Percentiles rank a stretch among this genome's conserved stretches.
Evolutionary conservation across 495 filamentous ascomycete genomes (phyloP).

Genomic region (Penicillium daleae): DNA sequence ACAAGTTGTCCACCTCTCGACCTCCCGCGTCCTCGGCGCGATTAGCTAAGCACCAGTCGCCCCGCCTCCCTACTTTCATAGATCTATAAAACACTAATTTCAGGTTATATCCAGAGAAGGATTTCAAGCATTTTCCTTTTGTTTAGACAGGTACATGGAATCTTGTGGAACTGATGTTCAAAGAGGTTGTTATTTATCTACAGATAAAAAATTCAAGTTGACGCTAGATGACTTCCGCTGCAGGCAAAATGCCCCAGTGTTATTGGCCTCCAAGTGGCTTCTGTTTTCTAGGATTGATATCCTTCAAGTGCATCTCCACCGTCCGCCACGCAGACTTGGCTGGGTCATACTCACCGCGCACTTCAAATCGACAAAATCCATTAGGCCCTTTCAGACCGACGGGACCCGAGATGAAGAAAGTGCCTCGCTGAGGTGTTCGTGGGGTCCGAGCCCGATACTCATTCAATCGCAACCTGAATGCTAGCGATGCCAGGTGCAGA

Average conservation of each 20-base stretch:
- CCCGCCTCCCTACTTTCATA: not conserved
- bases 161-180: not conserved
- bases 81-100: no score
- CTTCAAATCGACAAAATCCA: conserved; percentile 60
- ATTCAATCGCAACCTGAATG: conserved; percentile 57
- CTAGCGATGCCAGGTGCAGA: conserved; percentile 46
- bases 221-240: not conserved
- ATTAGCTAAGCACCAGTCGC: conserved; percentile 4
- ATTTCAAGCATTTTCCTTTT: no score
- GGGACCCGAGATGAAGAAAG: conserved; percentile 64
- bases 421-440: conserved; percentile 61
- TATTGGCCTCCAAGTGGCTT: conserved; percentile 27
- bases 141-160: not conserved
- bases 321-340: conserved; percentile 42
- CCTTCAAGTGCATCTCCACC: conserved; percentile 40
- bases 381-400: conserved; percentile 65
- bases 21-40: conserved; percentile 1
- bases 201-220: not conserved
- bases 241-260: not conserved
- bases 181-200: not conserved
- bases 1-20: conserved; percentile 2
- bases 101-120: no score
- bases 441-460: conserved; percentile 32
- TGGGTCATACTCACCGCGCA: conserved; percentile 63
- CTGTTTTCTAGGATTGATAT: conserved; percentile 37